Evolutionary conservation across 371 early-diverging fungal species (phyloP), one percentile per base, ranked within the genome.

Genomic region (Umbelopsis sp.): DNA sequence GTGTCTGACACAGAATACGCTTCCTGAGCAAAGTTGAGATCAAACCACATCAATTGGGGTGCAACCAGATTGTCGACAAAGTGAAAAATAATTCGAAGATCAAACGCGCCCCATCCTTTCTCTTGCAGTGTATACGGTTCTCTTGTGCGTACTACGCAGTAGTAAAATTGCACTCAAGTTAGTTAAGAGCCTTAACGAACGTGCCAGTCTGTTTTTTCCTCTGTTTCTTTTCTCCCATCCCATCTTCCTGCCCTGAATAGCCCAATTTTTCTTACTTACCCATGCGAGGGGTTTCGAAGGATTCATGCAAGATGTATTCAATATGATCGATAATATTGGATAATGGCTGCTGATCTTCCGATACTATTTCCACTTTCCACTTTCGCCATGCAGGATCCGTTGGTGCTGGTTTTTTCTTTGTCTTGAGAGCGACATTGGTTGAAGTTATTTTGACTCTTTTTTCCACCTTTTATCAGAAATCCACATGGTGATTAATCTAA

Each of bases 71-170:
- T 76, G 70, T 87, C 75, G 18, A 73, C 70, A 70, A 89, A 89
- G 65, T 86, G 80, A 6, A 91, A 74, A 57, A 82, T 73, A 41
- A 89, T 81, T 20, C 83, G 76, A 79, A 91, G 80, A 76, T 91
- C 91, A 67, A 91, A 91, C 70, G 89, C 89, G 50, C 91, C 91
- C 91, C 91, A 91, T 22, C 91, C 91, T 69, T 87, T 82, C 69
- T 91, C 88, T 72, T 82, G 79, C 44, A 90, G 69, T 48, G 72
- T 63, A 67, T 85, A 92, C 29, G 92, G 92, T 69, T 87, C 84
- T 14, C 81, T 87, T 16, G 71, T 74, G 38, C 85, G 78, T 50
- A 88, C 92, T 92, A 80, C 41, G 41, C 41, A 41, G 41, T 12
- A 3, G 41, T 7, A 41, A 0, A 10, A 41, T 41, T 1, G 41